Conservation (phyloP, 169 alveolate species). For the Babesia sp. region DNA sequence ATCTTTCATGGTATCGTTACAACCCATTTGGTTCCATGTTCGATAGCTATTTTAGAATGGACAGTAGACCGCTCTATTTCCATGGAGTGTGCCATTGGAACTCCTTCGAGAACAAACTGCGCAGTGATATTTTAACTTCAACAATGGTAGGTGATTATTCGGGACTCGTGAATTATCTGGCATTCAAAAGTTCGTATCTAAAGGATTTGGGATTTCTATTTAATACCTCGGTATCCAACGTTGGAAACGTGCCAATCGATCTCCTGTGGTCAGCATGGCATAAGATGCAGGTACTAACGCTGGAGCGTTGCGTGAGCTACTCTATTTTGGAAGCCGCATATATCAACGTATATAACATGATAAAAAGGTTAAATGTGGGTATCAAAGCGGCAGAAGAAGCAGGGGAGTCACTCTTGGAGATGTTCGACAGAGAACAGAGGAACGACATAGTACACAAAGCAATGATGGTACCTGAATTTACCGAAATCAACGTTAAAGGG, state of each 20-base stretch:
- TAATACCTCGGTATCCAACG: neutral
- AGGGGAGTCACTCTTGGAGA: neutral
- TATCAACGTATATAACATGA: neutral
- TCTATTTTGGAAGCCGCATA: conserved; percentile 8
- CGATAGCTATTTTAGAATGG: neutral
- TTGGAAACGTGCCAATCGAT: conserved; percentile 9
- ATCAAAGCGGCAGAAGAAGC: neutral
- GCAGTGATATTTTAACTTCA: neutral
- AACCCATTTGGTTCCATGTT: conserved; percentile 11
- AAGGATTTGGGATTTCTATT: neutral
- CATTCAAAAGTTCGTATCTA: neutral
- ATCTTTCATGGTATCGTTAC: neutral
- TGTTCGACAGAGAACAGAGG: neutral
- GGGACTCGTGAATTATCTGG: neutral
- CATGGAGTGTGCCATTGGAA: conserved; percentile 9
- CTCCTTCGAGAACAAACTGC: neutral
- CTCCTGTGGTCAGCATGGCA: conserved; percentile 32
- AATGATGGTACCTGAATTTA: neutral
- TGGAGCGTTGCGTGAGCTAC: conserved; percentile 26
- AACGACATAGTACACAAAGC: neutral
- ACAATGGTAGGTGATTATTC: neutral
- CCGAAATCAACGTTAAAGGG: neutral
- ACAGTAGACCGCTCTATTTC: neutral
- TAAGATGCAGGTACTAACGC: neutral
- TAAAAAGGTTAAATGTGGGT: neutral